Percentiles rank a stretch among this genome's conserved stretches.
Evolutionary conservation across 2,329 filamentous ascomycete genomes (phyloP).

Genomic region (Dactylellina cionopaga): DNA sequence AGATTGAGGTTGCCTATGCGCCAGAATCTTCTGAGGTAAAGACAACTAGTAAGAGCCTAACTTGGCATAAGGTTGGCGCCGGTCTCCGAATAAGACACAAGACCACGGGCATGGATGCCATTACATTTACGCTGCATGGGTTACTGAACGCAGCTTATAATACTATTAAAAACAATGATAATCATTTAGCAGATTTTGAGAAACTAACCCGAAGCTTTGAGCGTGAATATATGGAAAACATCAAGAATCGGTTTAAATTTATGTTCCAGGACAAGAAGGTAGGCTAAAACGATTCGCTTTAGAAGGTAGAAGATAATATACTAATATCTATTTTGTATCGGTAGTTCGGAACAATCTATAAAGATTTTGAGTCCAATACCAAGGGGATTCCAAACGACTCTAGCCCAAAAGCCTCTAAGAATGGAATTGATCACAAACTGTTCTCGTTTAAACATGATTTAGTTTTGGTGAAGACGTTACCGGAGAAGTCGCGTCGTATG

Average conservation of each 20-base stretch:
- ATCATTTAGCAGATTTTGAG: background rate
- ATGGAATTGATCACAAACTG: background rate
- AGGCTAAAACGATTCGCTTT: too few relatives aligned
- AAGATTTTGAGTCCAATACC: slow-evolving; percentile 13
- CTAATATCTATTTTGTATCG: background rate
- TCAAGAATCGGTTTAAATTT: slow-evolving; percentile 1
- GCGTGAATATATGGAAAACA: background rate
- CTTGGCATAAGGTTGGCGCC: background rate
- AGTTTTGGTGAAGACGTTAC: background rate
- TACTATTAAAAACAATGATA: background rate
- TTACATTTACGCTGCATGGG: slow-evolving; percentile 14
- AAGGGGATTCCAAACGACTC: too few relatives aligned
- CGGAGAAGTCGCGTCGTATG: slow-evolving; percentile 1
- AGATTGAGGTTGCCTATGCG: background rate
- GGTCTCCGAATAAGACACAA: slow-evolving; percentile 18
- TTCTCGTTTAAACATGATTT: slow-evolving; percentile 6
- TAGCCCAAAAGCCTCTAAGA: background rate
- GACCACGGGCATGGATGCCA: background rate
- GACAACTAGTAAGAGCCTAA: background rate
- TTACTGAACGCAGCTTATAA: background rate
- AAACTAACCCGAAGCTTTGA: background rate
- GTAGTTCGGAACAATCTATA: slow-evolving; percentile 22
- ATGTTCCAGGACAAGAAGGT: background rate
- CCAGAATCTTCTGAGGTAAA: background rate
- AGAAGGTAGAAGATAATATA: too few relatives aligned